Evolutionary conservation across 129 eudicot species (phyloP).

Genomic region (Saposhnikovia divaricata): DNA sequence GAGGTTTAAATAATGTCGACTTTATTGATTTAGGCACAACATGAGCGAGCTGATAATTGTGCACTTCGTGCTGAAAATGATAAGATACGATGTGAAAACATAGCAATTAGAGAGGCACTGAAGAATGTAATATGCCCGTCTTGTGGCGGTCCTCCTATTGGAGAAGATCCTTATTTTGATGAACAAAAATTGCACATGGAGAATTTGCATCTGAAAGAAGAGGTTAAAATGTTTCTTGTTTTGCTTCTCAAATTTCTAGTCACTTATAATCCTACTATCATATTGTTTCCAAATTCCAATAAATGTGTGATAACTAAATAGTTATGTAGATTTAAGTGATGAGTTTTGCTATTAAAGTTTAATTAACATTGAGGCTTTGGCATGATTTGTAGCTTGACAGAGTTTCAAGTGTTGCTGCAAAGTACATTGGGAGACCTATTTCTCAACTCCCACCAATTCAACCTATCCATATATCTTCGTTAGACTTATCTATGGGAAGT

Average conservation of each 20-base stretch:
- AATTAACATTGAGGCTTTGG: background rate
- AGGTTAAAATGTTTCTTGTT: slow-evolving; percentile 35
- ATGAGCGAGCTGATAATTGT: slow-evolving; percentile 65
- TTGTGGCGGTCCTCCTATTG: slow-evolving; percentile 77
- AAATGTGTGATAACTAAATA: background rate
- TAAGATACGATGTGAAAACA: slow-evolving; percentile 63
- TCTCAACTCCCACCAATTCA: slow-evolving; percentile 61
- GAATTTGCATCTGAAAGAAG: slow-evolving; percentile 72
- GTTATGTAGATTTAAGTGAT: background rate
- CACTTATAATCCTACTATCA: background rate
- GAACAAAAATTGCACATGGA: slow-evolving; percentile 64
- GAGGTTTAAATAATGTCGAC: too few species aligned
- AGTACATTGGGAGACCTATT: slow-evolving; percentile 70
- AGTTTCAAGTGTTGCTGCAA: slow-evolving; percentile 53
- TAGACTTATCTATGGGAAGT: slow-evolving; percentile 55
- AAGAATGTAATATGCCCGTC: slow-evolving; percentile 75
- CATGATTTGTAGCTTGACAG: slow-evolving; percentile 43
- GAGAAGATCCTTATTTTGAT: slow-evolving; percentile 55
- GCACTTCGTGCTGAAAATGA: slow-evolving; percentile 69
- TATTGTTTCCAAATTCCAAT: background rate
- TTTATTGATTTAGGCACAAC: slow-evolving; percentile 45
- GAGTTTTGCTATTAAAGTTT: background rate
- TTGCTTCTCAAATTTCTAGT: background rate
- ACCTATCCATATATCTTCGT: slow-evolving; percentile 51
- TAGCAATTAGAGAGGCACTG: slow-evolving; percentile 67